A percentile compares a stretch with the other conserved stretches of the same genome.
Conservation (phyloP, 805 yeast species). For the Lipomyces chichibuensis region DNA sequence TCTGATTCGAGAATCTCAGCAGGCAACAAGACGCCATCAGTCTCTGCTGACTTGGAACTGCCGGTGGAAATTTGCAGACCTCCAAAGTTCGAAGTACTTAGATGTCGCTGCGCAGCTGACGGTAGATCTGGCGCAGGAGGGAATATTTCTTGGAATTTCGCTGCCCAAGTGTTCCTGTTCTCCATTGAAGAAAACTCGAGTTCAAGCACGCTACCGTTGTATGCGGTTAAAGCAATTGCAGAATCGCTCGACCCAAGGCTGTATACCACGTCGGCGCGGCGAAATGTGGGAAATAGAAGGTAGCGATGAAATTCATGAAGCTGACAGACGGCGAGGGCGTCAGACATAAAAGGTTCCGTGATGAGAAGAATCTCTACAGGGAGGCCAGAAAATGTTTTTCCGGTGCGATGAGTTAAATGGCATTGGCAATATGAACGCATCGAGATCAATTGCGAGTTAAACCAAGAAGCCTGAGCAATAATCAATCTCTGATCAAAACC, state of each 20-base stretch:
- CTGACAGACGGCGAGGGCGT: constrained; percentile 33
- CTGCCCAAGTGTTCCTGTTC: constrained; percentile 25
- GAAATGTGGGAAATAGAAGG: constrained; percentile 31
- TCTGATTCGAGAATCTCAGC: constrained; percentile 28
- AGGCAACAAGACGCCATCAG: constrained; percentile 8
- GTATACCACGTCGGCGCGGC: constrained; percentile 31
- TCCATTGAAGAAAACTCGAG: constrained; percentile 29
- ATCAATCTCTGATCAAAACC: neutral
- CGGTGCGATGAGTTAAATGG: constrained; percentile 28
- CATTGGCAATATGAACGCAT: constrained; percentile 35
- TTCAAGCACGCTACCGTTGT: constrained; percentile 24
- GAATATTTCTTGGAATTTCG: constrained; percentile 19
- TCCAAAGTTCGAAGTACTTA: neutral
- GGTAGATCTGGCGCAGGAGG: constrained; percentile 29
- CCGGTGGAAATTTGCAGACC: constrained; percentile 25
- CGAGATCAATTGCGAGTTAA: constrained; percentile 23
- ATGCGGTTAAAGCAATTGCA: constrained; percentile 20
- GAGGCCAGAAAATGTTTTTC: constrained; percentile 31
- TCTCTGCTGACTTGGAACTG: neutral
- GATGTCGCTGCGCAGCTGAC: constrained; percentile 4
- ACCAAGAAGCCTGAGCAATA: constrained; percentile 19
- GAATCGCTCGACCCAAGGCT: neutral
- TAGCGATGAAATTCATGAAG: constrained; percentile 32
- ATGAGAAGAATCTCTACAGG: constrained; percentile 32
- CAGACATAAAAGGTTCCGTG: constrained; percentile 26